Percentiles rank a stretch among this genome's conserved stretches.
phyloP scores from a whole-genome alignment of 805 yeast genomes.

The Brettanomyces anomalus region DNA sequence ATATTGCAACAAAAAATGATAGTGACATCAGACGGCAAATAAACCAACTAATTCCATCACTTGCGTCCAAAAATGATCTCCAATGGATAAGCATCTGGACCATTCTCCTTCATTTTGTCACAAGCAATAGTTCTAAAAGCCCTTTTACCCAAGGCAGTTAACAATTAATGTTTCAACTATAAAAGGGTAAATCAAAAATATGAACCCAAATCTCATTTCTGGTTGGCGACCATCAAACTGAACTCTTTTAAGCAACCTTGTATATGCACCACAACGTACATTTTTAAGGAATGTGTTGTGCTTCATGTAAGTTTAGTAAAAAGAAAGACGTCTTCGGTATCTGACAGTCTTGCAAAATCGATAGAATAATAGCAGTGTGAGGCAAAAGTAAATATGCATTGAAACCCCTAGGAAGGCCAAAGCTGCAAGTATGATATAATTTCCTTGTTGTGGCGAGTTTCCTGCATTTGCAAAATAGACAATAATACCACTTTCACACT shows the following conservation, averaged over 20 bases:
- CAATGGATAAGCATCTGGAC: no score
- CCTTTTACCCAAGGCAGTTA: no score
- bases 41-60: no score
- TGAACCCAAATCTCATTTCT: conserved; percentile 47
- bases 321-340: no score
- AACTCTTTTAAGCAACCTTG: conserved; percentile 63
- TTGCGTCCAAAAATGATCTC: no score
- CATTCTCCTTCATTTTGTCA: no score
- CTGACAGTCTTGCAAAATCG: conserved; percentile 22
- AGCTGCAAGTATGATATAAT: conserved; percentile 62
- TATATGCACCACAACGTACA: conserved; percentile 36
- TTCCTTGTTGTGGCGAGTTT: conserved; percentile 6
- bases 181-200: no score
- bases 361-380: conserved; percentile 37
- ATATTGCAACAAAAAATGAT: no score
- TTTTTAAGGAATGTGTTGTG: neutral
- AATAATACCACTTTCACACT: conserved; percentile 64
- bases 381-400: conserved; percentile 46
- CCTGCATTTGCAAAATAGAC: conserved; percentile 29
- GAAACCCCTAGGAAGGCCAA: conserved; percentile 62
- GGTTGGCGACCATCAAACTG: conserved; percentile 61
- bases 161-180: no score
- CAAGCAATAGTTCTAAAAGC: no score
- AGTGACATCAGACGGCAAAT: no score
- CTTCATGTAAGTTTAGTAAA: neutral